Evolutionary conservation across 176 grass and related monocot genomes (phyloP).

Genomic region (Paspalum notatum): DNA sequence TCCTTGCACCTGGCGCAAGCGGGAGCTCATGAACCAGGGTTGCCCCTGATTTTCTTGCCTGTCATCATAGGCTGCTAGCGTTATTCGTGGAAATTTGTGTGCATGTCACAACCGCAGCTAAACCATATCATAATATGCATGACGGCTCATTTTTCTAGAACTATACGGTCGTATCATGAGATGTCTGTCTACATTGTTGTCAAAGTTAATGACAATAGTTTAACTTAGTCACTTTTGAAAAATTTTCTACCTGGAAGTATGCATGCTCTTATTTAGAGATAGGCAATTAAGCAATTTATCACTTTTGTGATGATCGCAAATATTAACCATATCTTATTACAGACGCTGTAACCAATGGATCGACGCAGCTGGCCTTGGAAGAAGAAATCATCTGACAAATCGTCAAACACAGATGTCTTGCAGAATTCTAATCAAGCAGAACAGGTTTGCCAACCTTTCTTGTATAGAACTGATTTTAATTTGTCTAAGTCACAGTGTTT

Average conservation of each 20-base stretch:
- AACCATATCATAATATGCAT: background rate
- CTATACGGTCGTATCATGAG: background rate
- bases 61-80: background rate
- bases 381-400: constrained; percentile 98
- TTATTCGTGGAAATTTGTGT: constrained; percentile 11
- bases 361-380: constrained; percentile 99
- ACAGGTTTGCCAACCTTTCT: constrained; percentile 59
- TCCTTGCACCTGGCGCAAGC: too few species aligned
- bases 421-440: constrained; percentile 64
- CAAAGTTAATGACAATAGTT: background rate
- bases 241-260: background rate
- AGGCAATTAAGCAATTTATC: constrained; percentile 33
- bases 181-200: background rate
- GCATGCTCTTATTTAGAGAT: background rate
- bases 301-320: constrained; percentile 5
- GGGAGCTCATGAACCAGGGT: too few species aligned
- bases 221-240: constrained; percentile 6
- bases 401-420: constrained; percentile 45
- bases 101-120: background rate
- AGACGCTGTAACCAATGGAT: constrained; percentile 64
- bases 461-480: constrained; percentile 15
- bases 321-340: constrained; percentile 37
- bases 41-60: background rate
- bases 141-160: constrained; percentile 15
- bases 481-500: constrained; percentile 9